Evolutionary conservation across 2,329 filamentous ascomycete species (phyloP), one percentile per base, ranked within the genome.

Genomic region (Chrysoporthe deuterocubensis): DNA sequence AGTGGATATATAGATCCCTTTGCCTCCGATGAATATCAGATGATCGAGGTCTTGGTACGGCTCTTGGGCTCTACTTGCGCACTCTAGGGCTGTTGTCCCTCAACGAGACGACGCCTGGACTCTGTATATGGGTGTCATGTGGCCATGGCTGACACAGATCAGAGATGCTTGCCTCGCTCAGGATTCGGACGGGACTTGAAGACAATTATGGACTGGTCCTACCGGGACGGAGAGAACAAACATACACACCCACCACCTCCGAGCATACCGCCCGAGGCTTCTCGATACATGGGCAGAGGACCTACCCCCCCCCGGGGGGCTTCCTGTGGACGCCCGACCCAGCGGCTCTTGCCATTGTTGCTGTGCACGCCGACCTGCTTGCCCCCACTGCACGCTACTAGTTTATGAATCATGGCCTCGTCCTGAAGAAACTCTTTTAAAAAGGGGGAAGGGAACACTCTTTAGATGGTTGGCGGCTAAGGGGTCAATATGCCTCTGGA

Each of bases 81-180:
- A 54, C 13, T 16, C 14, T 26, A 14, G 50, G 32, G 21, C 21
- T 54, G 14, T 32, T 34, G 50, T 16, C 50, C 14, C 50, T 11
- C 32, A 5, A 21, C 26, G 21, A 40, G 37, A 40, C 26, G 26
- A 16, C 14, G 26, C 14, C 50, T 34, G 2, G 4, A 16, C 26
- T 54, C 21, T 3, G 32, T 14, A 13, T 26, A 54, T 34, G 13
- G 21, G 50, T 32, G 3, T 13, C 11, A n/a, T 32, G 50, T 26
- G 14, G 50, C 50, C 21, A 26, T 13, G 26, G 50, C 26, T 7
- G 26, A 16, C 16, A 54, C 50, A 48, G 43, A 18, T 46, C 2
- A 18, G 26, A 44, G 8, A 11, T 61, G 26, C 7, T 48, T 48
- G 59, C 59, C 59, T 61, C 43, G 44, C 59, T 34, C 59, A n/a